These are phyloP conservation scores for Pachyrhizus erosus DNA, from an alignment of 306 rosid genomes.

Conservation along the genomic window DNA sequence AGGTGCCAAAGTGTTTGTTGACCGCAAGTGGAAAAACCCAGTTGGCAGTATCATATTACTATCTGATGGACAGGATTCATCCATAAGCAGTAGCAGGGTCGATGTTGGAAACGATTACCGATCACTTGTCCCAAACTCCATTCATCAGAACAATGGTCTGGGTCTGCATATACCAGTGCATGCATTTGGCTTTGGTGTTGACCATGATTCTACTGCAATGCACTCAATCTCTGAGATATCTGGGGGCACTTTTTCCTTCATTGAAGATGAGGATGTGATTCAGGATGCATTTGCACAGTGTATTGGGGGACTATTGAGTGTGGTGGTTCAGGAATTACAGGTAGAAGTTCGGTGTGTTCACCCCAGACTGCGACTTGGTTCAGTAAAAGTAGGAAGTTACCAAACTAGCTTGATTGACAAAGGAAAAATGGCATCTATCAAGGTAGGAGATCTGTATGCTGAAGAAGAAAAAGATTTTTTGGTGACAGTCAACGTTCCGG, in stretches of 20 bases:
- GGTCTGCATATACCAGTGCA: conserved; percentile 87
- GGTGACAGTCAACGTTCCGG: conserved; percentile 78
- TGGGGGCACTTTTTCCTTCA: conserved; percentile 96
- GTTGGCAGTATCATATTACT: conserved; percentile 85
- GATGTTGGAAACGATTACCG: conserved; percentile 51
- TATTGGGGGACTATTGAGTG: conserved; percentile 94
- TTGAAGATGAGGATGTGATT: conserved; percentile 84
- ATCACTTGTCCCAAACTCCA: conserved; percentile 73
- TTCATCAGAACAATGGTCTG: conserved; percentile 50
- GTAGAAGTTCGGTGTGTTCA: conserved; percentile 67
- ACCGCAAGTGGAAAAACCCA: conserved; percentile 85
- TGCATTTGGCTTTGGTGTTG: conserved; percentile 89
- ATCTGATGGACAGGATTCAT: conserved; percentile 96
- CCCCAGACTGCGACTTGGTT: conserved; percentile 60
- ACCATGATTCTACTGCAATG: conserved; percentile 86
- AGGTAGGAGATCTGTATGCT: conserved; percentile 86
- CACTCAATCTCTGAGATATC: conserved; percentile 85
- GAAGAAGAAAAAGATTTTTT: conserved; percentile 93
- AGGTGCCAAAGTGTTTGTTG: conserved; percentile 85
- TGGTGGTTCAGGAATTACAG: conserved; percentile 83
- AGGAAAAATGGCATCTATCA: conserved; percentile 68
- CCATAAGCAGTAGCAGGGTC: conserved; percentile 45
- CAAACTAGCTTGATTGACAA: conserved; percentile 54
- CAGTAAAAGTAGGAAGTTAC: conserved; percentile 86
- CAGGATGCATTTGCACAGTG: conserved; percentile 99